A percentile compares a stretch with the other conserved stretches of the same genome.
Evolutionary conservation across 306 rosid genomes (phyloP).

Genomic region (Citrullus colocynthis): DNA sequence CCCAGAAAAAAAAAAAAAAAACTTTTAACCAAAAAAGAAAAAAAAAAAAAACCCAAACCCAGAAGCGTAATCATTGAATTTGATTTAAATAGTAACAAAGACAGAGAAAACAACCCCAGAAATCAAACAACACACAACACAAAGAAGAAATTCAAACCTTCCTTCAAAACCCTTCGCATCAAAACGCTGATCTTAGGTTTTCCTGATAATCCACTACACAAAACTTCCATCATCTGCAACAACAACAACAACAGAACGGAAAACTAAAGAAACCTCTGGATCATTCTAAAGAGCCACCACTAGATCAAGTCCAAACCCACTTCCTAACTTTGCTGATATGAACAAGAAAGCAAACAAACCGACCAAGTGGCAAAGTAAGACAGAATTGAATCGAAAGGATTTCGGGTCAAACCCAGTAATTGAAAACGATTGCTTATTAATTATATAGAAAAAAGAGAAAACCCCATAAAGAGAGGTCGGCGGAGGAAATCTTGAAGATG

Average conservation of each 20-base stretch:
- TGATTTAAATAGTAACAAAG: not conserved
- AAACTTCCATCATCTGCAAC: constrained; percentile 15
- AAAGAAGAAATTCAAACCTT: constrained; percentile 26
- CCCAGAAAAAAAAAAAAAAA: not conserved
- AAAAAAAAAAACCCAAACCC: not conserved
- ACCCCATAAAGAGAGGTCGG: not conserved
- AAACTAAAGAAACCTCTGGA: constrained; percentile 18
- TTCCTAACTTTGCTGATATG: not conserved
- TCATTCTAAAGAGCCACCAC: constrained; percentile 10
- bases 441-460: not conserved
- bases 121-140: not conserved
- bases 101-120: constrained; percentile 4
- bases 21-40: not conserved
- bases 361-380: not conserved
- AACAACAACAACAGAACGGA: constrained; percentile 23
- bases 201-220: constrained; percentile 20
- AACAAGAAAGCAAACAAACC: not conserved
- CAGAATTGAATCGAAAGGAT: not conserved
- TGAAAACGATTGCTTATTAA: not conserved
- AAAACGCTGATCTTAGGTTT: constrained; percentile 18
- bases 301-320: not conserved
- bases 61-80: constrained; percentile 15
- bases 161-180: constrained; percentile 21
- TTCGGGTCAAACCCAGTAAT: constrained; percentile 18
- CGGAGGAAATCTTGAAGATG: constrained; percentile 3